Evolutionary conservation across 306 rosid species (phyloP).

Genomic region (Sicyos edulis): DNA sequence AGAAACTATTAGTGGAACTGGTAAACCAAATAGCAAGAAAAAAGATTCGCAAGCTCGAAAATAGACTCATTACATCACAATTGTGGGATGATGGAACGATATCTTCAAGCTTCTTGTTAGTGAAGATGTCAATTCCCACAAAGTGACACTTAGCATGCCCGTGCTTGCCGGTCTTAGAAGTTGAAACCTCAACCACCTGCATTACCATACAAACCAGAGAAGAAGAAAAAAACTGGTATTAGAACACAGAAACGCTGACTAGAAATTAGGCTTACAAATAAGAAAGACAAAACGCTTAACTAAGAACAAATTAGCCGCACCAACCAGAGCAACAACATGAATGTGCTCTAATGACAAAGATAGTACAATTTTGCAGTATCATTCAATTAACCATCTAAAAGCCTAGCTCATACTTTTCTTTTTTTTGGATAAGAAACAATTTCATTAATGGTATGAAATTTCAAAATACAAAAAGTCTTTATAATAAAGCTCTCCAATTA

Average conservation of each 20-base stretch:
- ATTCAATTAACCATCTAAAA: background rate
- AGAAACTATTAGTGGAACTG: background rate
- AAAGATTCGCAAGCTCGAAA: background rate
- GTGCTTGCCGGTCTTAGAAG: constrained; percentile 86
- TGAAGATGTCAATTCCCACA: constrained; percentile 77
- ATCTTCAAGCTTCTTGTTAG: constrained; percentile 76
- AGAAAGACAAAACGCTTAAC: background rate
- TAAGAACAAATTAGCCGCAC: too few relatives aligned
- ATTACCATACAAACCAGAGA: constrained; percentile 8
- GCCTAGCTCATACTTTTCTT: background rate
- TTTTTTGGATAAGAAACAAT: too few relatives aligned
- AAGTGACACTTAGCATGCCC: constrained; percentile 92
- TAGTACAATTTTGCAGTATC: background rate
- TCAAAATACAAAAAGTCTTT: too few relatives aligned
- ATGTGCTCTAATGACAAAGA: too few relatives aligned
- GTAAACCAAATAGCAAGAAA: background rate
- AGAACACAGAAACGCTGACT: background rate
- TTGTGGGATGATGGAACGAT: constrained; percentile 86
- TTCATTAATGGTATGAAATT: too few relatives aligned
- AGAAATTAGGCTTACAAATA: background rate
- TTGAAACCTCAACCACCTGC: constrained; percentile 88
- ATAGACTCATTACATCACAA: constrained; percentile 55
- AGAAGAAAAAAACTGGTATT: background rate
- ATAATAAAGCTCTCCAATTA: too few relatives aligned
- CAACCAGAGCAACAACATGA: too few relatives aligned